Base-by-base conservation (phyloP, 345 rosid species). In the Citrus maxima region DNA sequence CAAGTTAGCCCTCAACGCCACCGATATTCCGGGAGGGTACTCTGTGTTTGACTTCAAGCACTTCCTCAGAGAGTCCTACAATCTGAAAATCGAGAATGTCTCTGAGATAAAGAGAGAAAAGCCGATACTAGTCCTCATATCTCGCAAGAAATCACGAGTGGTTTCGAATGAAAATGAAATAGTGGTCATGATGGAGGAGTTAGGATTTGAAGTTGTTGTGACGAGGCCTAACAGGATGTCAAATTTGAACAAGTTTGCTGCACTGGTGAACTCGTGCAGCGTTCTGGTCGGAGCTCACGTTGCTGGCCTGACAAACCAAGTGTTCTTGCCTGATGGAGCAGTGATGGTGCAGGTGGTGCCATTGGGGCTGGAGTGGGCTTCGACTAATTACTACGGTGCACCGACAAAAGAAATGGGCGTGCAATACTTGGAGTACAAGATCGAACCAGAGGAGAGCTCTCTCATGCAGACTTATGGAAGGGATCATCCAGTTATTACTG, bases 211-310 rank as follows among this genome's bases (percentile, higher is more conserved):
- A 49, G 89, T 88, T 2, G 42, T 65, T 8, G 19, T 55, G 16
- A 40, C 82, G 4, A 70, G 51, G 60, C 79, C 84, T 65, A 68
- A 70, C 25, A 60, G 12, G 40, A 79, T 70, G 84, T 82, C 79
- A 9, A 82, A 82, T 59, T 74, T 88, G 74, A 85, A 76, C 54
- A 51, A 64, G 65, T 70, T 72, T 22, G 66, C 86, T 0, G 55
- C 64, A 81, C 49, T 62, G 4, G 51, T 87, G n/a, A 82, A 84
- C 64, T 83, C 87, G 0, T 83, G 89, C 13, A 75, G 76, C 55
- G 71, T 85, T 9, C 70, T 86, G 74, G 80, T 83, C 8, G 91
- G 87, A n/a, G 81, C 62, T 59, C 91, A 88, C 10, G 89, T 88
- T 30, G 88, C 88, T 10, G 89, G 89, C 35, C 75, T 86, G 22